These are phyloP conservation scores for Phialophora macrospora DNA, from an alignment of 2,329 filamentous ascomycete genomes.

Conservation along the genomic window DNA sequence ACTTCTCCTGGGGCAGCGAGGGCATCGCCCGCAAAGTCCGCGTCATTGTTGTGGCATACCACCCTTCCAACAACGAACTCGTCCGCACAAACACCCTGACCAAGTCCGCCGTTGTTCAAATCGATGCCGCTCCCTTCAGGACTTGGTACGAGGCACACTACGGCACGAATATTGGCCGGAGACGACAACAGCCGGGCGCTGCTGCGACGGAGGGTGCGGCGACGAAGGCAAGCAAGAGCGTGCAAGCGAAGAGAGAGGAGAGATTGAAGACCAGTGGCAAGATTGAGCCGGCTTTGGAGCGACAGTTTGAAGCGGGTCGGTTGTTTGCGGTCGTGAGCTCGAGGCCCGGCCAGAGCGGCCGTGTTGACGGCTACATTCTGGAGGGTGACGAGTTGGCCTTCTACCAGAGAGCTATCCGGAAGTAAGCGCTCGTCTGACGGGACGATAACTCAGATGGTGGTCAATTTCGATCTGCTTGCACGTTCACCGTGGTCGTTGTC, in stretches of 20 bases:
- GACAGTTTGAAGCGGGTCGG: constrained; percentile 99
- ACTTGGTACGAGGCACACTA: constrained; percentile 99
- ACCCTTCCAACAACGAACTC: constrained; percentile 99
- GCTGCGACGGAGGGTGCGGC: constrained; percentile 62
- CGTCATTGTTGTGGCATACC: constrained; percentile 97
- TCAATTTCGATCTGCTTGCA: not conserved
- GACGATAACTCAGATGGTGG: not conserved
- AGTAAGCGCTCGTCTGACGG: constrained; percentile 63
- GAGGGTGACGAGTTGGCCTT: constrained; percentile 99
- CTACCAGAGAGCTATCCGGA: constrained; percentile 99
- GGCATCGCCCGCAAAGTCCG: constrained; percentile 98
- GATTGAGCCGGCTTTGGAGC: constrained; percentile 90
- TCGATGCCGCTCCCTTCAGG: constrained; percentile 98
- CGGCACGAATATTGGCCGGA: constrained; percentile 84
- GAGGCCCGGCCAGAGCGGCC: constrained; percentile 94
- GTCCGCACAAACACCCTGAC: constrained; percentile 99
- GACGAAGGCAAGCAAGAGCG: constrained; percentile 90
- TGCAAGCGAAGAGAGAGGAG: constrained; percentile 94
- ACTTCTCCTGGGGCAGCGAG: constrained; percentile 99
- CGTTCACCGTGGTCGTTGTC: not conserved
- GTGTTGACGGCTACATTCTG: constrained; percentile 95
- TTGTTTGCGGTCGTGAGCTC: constrained; percentile 91
- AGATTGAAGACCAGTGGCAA: constrained; percentile 84
- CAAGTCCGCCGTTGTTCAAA: constrained; percentile 97
- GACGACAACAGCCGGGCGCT: constrained; percentile 76